Base-by-base conservation (phyloP, 805 yeast genomes). In the Wickerhamiella lipophila region DNA sequence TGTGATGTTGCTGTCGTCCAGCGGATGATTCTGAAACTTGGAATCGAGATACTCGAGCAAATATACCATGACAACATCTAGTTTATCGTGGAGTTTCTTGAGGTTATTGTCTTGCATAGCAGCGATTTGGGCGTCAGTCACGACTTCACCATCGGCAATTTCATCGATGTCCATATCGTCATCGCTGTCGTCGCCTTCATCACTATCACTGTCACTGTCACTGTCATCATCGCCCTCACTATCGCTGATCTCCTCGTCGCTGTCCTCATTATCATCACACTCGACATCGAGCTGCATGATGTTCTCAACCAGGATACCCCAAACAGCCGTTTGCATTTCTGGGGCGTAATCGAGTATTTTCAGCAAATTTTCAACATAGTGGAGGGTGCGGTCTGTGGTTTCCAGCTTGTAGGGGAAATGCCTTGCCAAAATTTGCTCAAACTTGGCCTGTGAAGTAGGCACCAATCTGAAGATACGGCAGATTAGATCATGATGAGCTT, bases 281-380 rank as follows among this genome's bases (percentile, higher is more conserved):
- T 87, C 97, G 4, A 88, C 96, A 64, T 89, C 98, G 42, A 92
- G 70, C 55, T 84, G 83, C 51, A 92, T 85, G 49, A 83, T 74
- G 53, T 79, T 76, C 63, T 89, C 95, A 35, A 87, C 68, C 13
- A 88, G 71, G 50, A 84, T 64, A 19, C 82, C 79, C 96, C 96
- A 88, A 6, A 84, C 71, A 42, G 77, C 77, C 54, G 74, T 74
- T 56, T 79, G 78, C 54, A 87, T 67, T 56, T 87, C 96, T 3
- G 78, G 76, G 54, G 92, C 83, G 63, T 89, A 88, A 8, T 71
- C 69, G 30, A 78, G 67, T 23, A 84, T 62, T 22, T 60, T 60
- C 47, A 88, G 66, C 44, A 84, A 61, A 61, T 89, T 87, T 22
- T 68, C 61, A 12, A 82, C 75, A 62, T 83, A 89, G 38, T 73